Evolutionary conservation across 495 filamentous ascomycete genomes (phyloP).

Genomic region (Penicillium silybi): DNA sequence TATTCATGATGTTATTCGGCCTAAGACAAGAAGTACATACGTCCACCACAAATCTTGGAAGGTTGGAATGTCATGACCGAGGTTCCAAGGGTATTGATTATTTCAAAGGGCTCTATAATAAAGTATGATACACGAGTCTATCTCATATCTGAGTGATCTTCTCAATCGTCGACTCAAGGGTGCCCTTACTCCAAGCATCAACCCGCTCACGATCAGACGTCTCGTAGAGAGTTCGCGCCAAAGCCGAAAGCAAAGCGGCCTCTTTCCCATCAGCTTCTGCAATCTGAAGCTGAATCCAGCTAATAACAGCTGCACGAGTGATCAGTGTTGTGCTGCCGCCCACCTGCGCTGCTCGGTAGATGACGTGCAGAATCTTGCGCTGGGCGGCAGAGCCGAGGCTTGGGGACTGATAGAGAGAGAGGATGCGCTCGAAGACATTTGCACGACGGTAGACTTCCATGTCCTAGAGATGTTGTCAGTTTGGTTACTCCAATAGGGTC

Average conservation of each 20-base stretch:
- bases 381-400: conserved; percentile 55
- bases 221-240: conserved; percentile 62
- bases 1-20: too few species aligned
- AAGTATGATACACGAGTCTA: conserved; percentile 1
- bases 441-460: conserved; percentile 78
- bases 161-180: conserved; percentile 31
- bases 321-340: conserved; percentile 81
- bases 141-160: conserved; percentile 19
- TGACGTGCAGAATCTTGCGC: conserved; percentile 65
- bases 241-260: conserved; percentile 45
- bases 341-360: conserved; percentile 69
- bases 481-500: not conserved
- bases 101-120: not conserved
- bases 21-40: too few species aligned
- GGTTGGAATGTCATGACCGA: not conserved
- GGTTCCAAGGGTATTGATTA: not conserved
- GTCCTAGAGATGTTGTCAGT: conserved; percentile 46
- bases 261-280: conserved; percentile 42
- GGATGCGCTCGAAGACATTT: conserved; percentile 72
- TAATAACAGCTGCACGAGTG: conserved; percentile 75
- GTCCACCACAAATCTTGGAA: not conserved
- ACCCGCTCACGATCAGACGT: conserved; percentile 67
- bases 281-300: conserved; percentile 68
- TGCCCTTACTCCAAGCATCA: conserved; percentile 60
- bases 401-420: conserved; percentile 66